phyloP scores from a whole-genome alignment of 179 eudicot genomes.

The Pouteria campechiana region DNA sequence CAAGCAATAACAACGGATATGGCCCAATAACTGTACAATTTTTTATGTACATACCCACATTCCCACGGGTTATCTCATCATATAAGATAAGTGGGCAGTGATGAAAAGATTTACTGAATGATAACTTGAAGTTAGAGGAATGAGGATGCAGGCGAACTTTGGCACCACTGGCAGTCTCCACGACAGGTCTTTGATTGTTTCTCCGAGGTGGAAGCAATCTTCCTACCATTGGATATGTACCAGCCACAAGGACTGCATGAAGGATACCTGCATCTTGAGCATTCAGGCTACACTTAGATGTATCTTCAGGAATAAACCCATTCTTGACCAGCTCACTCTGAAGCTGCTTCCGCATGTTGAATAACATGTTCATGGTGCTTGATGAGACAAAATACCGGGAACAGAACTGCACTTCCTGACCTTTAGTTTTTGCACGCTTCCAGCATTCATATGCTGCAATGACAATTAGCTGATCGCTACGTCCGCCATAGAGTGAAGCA shows the following conservation, averaged over 20 bases:
- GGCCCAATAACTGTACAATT: conserved; percentile 54
- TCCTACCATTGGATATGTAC: conserved; percentile 91
- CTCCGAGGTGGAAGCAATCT: conserved; percentile 28
- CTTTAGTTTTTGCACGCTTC: conserved; percentile 54
- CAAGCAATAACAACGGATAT: conserved; percentile 53
- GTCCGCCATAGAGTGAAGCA: conserved; percentile 71
- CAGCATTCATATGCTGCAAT: conserved; percentile 96
- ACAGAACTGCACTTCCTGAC: conserved; percentile 63
- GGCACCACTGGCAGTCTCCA: conserved; percentile 57
- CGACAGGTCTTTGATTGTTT: conserved; percentile 18
- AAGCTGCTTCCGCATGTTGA: conserved; percentile 73
- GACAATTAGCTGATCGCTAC: conserved; percentile 80
- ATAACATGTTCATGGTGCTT: conserved; percentile 63
- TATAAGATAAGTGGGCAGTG: conserved; percentile 40
- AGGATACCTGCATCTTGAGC: conserved; percentile 61
- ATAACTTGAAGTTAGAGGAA: conserved; percentile 32
- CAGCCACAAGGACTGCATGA: conserved; percentile 71
- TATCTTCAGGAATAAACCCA: conserved; percentile 60
- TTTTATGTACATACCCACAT: conserved; percentile 48
- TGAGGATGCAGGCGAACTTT: conserved; percentile 49
- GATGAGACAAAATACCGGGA: conserved; percentile 56
- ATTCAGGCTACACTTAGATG: conserved; percentile 48
- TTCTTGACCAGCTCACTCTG: conserved; percentile 36
- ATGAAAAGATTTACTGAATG: conserved; percentile 6
- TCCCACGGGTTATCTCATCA: conserved; percentile 85